phyloP scores from a whole-genome alignment of 345 rosid species.

The Citrus australasica region DNA sequence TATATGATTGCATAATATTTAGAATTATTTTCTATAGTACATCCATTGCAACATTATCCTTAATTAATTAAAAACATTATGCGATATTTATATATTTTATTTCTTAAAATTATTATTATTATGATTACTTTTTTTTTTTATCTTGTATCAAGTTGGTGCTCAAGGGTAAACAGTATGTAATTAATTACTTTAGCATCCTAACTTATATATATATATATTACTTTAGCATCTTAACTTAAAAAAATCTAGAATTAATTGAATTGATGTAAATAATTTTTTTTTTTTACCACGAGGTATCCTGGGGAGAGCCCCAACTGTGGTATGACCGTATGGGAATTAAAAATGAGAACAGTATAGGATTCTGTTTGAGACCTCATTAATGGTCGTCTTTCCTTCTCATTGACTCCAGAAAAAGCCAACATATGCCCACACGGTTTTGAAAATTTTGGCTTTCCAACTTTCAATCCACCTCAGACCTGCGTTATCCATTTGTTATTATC shows the following conservation, averaged over 20 bases:
- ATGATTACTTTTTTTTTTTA: no score
- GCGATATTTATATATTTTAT: no score
- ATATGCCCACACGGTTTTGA: slow-evolving; percentile 13
- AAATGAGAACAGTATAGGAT: neutral
- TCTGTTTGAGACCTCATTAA: neutral
- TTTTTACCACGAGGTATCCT: no score
- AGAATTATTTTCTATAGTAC: no score
- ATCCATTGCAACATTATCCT: no score
- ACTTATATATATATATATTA: neutral
- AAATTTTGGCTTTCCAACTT: neutral
- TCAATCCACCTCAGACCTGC: neutral
- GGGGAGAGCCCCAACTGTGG: no score
- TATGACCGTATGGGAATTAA: neutral
- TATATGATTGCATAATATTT: no score
- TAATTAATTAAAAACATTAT: no score
- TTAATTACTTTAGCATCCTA: neutral
- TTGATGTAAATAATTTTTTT: no score
- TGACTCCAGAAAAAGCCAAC: neutral
- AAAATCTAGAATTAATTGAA: neutral
- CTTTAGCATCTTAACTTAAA: neutral
- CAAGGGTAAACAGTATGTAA: neutral
- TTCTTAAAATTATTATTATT: no score
- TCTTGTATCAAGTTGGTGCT: no score
- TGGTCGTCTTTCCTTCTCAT: neutral
- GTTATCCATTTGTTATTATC: neutral